Evolutionary conservation across 2,329 filamentous ascomycete species (phyloP).

Genomic region (Aspergillus intermedius): DNA sequence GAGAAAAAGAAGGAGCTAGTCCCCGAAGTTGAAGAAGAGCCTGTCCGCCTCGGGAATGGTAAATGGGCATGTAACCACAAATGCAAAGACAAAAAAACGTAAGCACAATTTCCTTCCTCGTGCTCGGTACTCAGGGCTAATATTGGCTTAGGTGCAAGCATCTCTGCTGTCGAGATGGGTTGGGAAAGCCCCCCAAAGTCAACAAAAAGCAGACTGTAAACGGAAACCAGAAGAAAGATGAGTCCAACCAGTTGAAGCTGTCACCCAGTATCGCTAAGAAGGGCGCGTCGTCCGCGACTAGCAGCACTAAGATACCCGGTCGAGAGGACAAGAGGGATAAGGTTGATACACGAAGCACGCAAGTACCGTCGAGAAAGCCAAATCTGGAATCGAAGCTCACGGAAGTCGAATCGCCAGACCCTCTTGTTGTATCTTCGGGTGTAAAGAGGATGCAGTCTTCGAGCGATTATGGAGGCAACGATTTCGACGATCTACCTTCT

Average conservation of each 20-base stretch:
- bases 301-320: neutral
- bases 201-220: conserved; percentile 17
- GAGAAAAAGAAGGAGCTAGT: conserved; percentile 7
- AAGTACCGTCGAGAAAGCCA: neutral
- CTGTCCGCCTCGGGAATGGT: conserved; percentile 58
- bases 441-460: conserved; percentile 14
- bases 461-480: conserved; percentile 29
- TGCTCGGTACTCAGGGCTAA: conserved; percentile 20
- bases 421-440: neutral
- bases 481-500: conserved; percentile 34
- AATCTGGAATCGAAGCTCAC: neutral
- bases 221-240: conserved; percentile 15
- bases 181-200: conserved; percentile 56
- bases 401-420: neutral
- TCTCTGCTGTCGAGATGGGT: conserved; percentile 63
- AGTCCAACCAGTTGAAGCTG: conserved; percentile 23
- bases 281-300: neutral
- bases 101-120: conserved; percentile 8
- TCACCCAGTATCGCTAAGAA: conserved; percentile 21
- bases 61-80: conserved; percentile 68
- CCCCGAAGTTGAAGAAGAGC: conserved; percentile 31
- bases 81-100: conserved; percentile 55
- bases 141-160: conserved; percentile 56
- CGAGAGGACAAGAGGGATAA: neutral
- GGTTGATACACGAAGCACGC: neutral